Evolutionary conservation across 306 rosid genomes (phyloP), one percentile per base, ranked within the genome.

Genomic region (Comarum palustre): DNA sequence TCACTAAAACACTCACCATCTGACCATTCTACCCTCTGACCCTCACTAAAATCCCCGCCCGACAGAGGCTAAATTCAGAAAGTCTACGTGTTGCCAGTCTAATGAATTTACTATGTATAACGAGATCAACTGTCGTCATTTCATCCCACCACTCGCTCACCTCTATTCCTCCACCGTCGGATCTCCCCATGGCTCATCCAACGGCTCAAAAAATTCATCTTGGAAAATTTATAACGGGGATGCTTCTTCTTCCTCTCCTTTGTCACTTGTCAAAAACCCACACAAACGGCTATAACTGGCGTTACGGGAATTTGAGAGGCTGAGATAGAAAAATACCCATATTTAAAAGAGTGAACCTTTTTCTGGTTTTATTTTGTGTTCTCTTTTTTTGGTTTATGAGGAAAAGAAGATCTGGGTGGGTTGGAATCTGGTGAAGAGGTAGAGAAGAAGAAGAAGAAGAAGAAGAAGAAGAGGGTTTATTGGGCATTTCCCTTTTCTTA

Each of bases 211-310:
- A 17, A 41, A 34, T 1, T 0, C 9, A 17, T 8, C 2, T 2
- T 36, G 11, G 0, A 62, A 43, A 42, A 72, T 25, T 8, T 27
- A 3, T 64, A 3, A 11, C 10, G 11, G 39, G 52, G 14, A 25
- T 50, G 8, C 61, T 22, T 29, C n/a, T 27, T 6, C 41, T 54
- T 6, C n/a, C 31, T 9, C 24, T 19, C 19, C 36, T 52, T 1
- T 25, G 68, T 75, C 43, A 55, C 82, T 29, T 25, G n/a, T 81
- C 54, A 54, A 79, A 83, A 77, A 77, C 69, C 79, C 79, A 77
- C 78, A 83, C 87, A 82, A 91, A 88, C 89, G 95, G 95, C 97
- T 91, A 87, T 85, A 77, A 88, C 75, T 85, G 86, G 79, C 87
- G 87, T 85, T 87, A 71, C 83, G 38, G 80, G 75, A 62, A 15